Evolutionary conservation across 2,329 filamentous ascomycete species (phyloP).

Genomic region (Sclerotinia subarctica): DNA sequence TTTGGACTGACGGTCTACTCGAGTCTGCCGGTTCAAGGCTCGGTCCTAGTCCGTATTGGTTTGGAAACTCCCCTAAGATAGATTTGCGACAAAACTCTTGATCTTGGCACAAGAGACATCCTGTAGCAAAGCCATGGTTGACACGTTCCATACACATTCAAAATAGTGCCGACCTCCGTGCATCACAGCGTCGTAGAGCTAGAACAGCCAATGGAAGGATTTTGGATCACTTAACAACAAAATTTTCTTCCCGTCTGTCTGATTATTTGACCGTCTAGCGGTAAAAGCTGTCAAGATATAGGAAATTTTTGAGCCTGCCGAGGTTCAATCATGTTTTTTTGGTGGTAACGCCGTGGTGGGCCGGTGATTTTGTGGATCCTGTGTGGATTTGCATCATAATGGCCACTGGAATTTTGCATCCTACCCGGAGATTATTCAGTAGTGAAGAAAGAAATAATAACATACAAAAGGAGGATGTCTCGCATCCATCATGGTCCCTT

Average conservation of each 20-base stretch:
- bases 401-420: neutral
- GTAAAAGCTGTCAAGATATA: neutral
- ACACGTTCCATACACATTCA: neutral
- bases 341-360: neutral
- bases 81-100: neutral
- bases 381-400: neutral
- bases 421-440: slow-evolving; percentile 8
- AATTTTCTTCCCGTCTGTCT: neutral
- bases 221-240: neutral
- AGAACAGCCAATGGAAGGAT: slow-evolving; percentile 4
- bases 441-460: neutral
- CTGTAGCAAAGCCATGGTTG: neutral
- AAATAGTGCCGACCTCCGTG: neutral
- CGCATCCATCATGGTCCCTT: neutral
- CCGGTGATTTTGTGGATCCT: neutral
- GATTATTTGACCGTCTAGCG: neutral
- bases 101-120: neutral
- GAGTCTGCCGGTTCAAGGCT: neutral
- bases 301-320: neutral
- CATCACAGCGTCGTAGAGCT: neutral
- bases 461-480: slow-evolving; percentile 7
- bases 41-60: neutral
- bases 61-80: neutral
- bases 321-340: slow-evolving; percentile 6
- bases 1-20: neutral